These are phyloP conservation scores for Chalaropsis ovoidea DNA, from an alignment of 2,329 filamentous ascomycete genomes.

Conservation along the genomic window DNA sequence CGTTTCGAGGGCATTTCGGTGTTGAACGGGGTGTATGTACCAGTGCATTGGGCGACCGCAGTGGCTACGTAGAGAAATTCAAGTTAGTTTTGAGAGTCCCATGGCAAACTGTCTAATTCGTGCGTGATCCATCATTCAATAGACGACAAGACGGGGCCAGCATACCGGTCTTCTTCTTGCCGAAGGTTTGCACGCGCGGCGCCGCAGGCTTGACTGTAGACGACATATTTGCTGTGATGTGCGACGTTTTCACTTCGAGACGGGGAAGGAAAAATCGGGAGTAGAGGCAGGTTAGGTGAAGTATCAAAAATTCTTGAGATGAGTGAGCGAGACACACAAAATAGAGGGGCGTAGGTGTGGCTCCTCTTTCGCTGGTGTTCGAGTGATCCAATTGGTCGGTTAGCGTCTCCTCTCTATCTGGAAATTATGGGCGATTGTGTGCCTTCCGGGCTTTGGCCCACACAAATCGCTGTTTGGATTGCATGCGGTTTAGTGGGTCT, in stretches of 20 bases:
- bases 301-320: conserved; percentile 26
- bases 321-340: conserved; percentile 24
- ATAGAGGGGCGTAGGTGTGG: conserved; percentile 24
- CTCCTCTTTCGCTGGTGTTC: conserved; percentile 22
- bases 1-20: conserved; percentile 15
- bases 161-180: conserved; percentile 79
- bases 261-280: conserved; percentile 26
- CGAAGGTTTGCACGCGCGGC: conserved; percentile 93
- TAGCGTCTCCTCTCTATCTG: conserved; percentile 16
- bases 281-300: conserved; percentile 25
- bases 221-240: conserved; percentile 54
- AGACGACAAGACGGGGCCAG: conserved; percentile 7
- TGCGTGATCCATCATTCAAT: not conserved
- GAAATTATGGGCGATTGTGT: conserved; percentile 25
- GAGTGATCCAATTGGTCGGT: conserved; percentile 22
- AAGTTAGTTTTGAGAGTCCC: conserved; percentile 10
- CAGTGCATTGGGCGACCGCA: conserved; percentile 87
- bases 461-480: conserved; percentile 14
- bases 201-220: conserved; percentile 36
- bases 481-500: conserved; percentile 18
- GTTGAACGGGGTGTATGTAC: conserved; percentile 22
- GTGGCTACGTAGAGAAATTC: conserved; percentile 39
- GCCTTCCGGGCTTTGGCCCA: conserved; percentile 25
- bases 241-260: conserved; percentile 28
- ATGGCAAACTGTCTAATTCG: not conserved